phyloP scores from a whole-genome alignment of 129 eudicot genomes.

The Flaveria sonorensis region DNA sequence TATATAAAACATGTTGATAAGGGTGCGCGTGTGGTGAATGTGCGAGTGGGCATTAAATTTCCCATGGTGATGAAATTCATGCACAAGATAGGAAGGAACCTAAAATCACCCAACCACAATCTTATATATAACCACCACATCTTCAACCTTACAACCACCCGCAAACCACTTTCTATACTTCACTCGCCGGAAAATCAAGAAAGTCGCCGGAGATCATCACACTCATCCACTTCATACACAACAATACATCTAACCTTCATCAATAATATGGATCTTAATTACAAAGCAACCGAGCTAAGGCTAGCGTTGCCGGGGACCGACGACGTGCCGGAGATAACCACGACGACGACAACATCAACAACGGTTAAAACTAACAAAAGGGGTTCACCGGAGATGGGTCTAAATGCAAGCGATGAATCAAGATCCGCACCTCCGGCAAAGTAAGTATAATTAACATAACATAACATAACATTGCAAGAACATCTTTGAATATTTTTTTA shows the following conservation, averaged over 20 bases:
- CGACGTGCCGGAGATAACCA: conserved; percentile 36
- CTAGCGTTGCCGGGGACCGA: conserved; percentile 69
- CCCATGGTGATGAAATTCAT: conserved; percentile 18
- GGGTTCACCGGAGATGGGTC: conserved; percentile 51
- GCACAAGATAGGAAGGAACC: conserved; percentile 34
- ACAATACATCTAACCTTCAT: background rate
- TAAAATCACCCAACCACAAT: conserved; percentile 18
- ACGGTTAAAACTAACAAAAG: conserved; percentile 51
- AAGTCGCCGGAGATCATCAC: conserved; percentile 20
- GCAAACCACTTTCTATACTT: conserved; percentile 4
- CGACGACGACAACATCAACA: conserved; percentile 24
- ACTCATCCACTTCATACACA: background rate
- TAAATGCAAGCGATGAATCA: conserved; percentile 26
- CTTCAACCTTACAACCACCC: conserved; percentile 18
- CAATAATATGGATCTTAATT: conserved; percentile 40
- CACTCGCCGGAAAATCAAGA: conserved; percentile 11
- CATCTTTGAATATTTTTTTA: too few species aligned
- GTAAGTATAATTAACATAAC: conserved; percentile 39
- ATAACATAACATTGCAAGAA: too few species aligned
- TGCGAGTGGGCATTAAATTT: conserved; percentile 16
- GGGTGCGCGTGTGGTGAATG: conserved; percentile 19
- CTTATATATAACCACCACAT: conserved; percentile 19
- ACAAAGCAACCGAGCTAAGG: conserved; percentile 62
- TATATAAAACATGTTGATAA: background rate
- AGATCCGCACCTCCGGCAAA: conserved; percentile 50